Evolutionary conservation across 208 protist species (phyloP).

Genomic region (Leishmania braziliensis): DNA sequence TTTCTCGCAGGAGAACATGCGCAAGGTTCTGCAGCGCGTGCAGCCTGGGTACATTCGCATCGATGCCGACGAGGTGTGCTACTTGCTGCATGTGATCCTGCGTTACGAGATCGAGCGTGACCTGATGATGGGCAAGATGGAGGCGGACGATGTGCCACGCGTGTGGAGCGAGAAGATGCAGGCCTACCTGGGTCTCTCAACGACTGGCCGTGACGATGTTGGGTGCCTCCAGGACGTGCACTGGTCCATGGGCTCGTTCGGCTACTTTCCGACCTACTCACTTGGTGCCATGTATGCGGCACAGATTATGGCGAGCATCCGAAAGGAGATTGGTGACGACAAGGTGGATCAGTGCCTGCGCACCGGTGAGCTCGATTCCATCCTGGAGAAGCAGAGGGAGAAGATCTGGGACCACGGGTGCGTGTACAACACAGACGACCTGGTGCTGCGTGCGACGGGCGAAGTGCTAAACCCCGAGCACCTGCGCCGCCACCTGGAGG

Average conservation of each 20-base stretch:
- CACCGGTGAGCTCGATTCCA: conserved; percentile 54
- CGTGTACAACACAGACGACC: conserved; percentile 66
- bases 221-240: conserved; percentile 92
- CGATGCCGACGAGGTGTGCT: conserved; percentile 89
- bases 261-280: conserved; percentile 91
- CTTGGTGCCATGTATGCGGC: conserved; percentile 86
- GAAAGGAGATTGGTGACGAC: conserved; percentile 64
- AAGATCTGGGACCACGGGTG: conserved; percentile 75
- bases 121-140: conserved; percentile 79
- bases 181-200: conserved; percentile 80
- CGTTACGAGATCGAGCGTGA: conserved; percentile 90
- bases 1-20: conserved; percentile 60
- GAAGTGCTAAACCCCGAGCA: conserved; percentile 79
- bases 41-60: conserved; percentile 82
- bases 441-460: conserved; percentile 73
- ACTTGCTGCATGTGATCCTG: conserved; percentile 90
- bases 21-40: conserved; percentile 47
- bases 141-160: conserved; percentile 76
- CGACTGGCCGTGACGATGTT: conserved; percentile 65
- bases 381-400: conserved; percentile 68
- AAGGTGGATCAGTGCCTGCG: conserved; percentile 54
- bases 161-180: conserved; percentile 91
- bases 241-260: conserved; percentile 74
- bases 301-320: conserved; percentile 77
- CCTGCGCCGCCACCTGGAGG: conserved; percentile 77